Evolutionary conservation across 306 rosid species (phyloP).

Genomic region (Fragaria ananassa): DNA sequence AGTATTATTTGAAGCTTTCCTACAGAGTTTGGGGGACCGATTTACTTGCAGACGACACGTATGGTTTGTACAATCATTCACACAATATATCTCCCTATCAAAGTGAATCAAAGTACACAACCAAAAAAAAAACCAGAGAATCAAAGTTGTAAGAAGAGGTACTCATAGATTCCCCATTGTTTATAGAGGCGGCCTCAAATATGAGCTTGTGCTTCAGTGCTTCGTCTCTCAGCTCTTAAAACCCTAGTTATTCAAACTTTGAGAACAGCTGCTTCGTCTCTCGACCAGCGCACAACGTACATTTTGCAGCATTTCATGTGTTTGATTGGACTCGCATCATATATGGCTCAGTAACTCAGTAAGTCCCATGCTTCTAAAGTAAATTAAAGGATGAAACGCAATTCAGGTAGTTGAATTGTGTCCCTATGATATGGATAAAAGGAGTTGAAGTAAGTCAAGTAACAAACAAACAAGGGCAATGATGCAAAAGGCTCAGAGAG

Average conservation of each 20-base stretch:
- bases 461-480: constrained; percentile 9
- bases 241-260: not conserved
- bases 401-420: not conserved
- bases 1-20: too few species aligned
- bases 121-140: not conserved
- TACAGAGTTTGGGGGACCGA: not conserved
- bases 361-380: not conserved
- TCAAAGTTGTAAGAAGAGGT: not conserved
- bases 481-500: not conserved
- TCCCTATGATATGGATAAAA: constrained; percentile 16
- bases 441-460: not conserved
- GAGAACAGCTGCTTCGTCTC: not conserved
- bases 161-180: not conserved
- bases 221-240: not conserved
- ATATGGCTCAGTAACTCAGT: not conserved
- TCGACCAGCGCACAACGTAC: not conserved
- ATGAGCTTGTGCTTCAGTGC: not conserved
- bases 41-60: not conserved
- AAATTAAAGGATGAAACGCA: not conserved
- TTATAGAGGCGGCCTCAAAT: not conserved
- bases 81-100: not conserved
- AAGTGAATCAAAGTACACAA: not conserved
- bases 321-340: not conserved
- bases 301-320: not conserved
- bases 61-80: not conserved